These are phyloP conservation scores for Colletotrichum sp. DNA, from an alignment of 2,329 filamentous ascomycete species.

Conservation along the genomic window DNA sequence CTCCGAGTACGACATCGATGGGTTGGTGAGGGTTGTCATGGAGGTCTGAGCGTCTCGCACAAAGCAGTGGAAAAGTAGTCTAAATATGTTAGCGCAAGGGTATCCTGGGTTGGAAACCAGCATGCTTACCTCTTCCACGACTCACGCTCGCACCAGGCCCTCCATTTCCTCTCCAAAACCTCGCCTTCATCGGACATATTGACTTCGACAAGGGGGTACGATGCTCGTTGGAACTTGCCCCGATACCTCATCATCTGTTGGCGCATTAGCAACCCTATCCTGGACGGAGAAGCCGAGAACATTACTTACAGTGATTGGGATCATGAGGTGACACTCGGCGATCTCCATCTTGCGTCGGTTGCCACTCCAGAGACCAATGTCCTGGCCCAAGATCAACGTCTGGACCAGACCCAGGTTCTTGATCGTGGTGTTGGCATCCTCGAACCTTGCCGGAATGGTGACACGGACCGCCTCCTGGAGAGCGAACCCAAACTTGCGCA, in stretches of 20 bases:
- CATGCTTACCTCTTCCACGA: conserved; percentile 63
- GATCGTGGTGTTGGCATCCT: conserved; percentile 52
- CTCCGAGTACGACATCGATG: conserved; percentile 72
- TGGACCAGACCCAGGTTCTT: conserved; percentile 55
- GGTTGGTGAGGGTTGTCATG: conserved; percentile 68
- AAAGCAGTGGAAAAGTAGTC: conserved; percentile 69
- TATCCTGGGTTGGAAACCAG: background rate
- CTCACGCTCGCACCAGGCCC: conserved; percentile 66
- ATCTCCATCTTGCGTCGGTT: conserved; percentile 62
- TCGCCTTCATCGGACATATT: conserved; percentile 59
- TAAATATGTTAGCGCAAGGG: conserved; percentile 27
- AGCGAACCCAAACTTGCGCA: conserved; percentile 66
- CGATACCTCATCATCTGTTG: conserved; percentile 57
- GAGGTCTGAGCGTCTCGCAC: conserved; percentile 70
- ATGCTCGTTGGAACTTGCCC: conserved; percentile 63
- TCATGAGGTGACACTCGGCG: conserved; percentile 53
- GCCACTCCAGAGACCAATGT: conserved; percentile 59
- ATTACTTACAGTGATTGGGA: conserved; percentile 47
- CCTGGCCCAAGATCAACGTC: conserved; percentile 51
- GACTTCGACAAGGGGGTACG: conserved; percentile 56
- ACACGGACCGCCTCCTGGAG: conserved; percentile 56
- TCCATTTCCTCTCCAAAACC: conserved; percentile 68
- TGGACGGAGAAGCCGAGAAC: background rate
- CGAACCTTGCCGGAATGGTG: conserved; percentile 39
- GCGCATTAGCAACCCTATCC: background rate